A percentile compares a stretch with the other conserved stretches of the same genome.
These are phyloP conservation scores for Pichia kudriavzevii DNA, from an alignment of 1,139 yeast genomes.

Conservation along the genomic window DNA sequence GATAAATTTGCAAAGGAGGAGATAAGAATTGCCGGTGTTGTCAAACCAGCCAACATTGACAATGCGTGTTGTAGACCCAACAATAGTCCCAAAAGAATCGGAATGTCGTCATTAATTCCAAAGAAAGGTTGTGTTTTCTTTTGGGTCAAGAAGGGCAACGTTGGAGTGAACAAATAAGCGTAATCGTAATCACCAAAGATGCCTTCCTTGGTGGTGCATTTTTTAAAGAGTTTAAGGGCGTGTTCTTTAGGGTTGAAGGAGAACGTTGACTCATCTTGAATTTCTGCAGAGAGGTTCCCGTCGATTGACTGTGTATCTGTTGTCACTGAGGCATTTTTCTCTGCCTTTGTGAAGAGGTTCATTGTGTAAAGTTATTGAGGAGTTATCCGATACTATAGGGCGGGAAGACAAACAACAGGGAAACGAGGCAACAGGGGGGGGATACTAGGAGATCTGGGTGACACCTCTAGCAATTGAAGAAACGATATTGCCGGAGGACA, in stretches of 20 bases:
- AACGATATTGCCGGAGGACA: too few relatives aligned
- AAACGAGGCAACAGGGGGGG: too few relatives aligned
- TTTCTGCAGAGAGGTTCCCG: background rate
- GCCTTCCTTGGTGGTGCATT: conserved; percentile 60
- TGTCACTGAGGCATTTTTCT: background rate
- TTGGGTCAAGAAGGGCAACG: conserved; percentile 55
- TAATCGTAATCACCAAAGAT: conserved; percentile 80
- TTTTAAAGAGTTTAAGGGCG: conserved; percentile 10
- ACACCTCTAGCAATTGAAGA: too few relatives aligned
- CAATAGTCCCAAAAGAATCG: conserved; percentile 62
- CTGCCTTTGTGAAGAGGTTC: too few relatives aligned
- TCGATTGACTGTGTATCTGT: background rate
- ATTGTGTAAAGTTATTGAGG: too few relatives aligned
- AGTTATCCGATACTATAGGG: too few relatives aligned
- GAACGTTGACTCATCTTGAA: background rate
- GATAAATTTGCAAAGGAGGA: conserved; percentile 53
- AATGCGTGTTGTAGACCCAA: conserved; percentile 83
- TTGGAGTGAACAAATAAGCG: conserved; percentile 66
- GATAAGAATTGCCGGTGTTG: conserved; percentile 76
- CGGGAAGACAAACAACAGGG: too few relatives aligned
- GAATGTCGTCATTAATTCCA: conserved; percentile 72
- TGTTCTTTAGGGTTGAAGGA: background rate
- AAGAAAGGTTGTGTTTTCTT: conserved; percentile 68
- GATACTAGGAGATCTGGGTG: too few relatives aligned
- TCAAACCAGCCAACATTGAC: conserved; percentile 87